Evolutionary conservation across 495 filamentous ascomycete genomes (phyloP).

Genomic region (Neurospora sp.): DNA sequence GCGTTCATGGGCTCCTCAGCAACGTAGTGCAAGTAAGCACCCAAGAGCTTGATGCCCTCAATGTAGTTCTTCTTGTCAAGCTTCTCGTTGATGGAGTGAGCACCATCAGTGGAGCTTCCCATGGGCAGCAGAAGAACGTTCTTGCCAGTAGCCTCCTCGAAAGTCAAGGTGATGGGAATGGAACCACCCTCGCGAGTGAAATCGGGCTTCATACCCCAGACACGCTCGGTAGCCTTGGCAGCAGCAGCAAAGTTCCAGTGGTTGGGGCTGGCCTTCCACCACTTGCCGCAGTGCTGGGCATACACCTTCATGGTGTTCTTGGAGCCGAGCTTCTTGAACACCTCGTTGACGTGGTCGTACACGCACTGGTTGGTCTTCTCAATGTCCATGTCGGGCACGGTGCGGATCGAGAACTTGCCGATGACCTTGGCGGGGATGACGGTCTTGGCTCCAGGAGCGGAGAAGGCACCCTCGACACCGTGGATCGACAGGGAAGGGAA

Average conservation of each 20-base stretch:
- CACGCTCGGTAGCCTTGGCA: conserved; percentile 81
- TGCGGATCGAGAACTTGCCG: conserved; percentile 96
- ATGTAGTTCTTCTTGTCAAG: conserved; percentile 95
- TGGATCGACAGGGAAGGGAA: conserved; percentile 93
- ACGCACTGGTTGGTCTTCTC: conserved; percentile 77
- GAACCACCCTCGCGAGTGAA: conserved; percentile 94
- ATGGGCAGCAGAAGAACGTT: conserved; percentile 93
- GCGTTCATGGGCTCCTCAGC: conserved; percentile 65
- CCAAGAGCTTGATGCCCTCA: conserved; percentile 91
- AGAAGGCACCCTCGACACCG: conserved; percentile 93
- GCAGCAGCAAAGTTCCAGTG: conserved; percentile 98
- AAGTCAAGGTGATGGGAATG: conserved; percentile 93
- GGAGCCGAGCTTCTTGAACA: conserved; percentile 71
- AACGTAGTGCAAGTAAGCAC: conserved; percentile 94
- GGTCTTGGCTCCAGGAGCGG: conserved; percentile 87
- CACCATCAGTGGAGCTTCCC: conserved; percentile 93
- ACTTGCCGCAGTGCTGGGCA: conserved; percentile 83
- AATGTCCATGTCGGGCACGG: conserved; percentile 95
- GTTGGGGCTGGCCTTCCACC: conserved; percentile 95
- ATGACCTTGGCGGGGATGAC: conserved; percentile 96
- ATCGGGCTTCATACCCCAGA: conserved; percentile 88
- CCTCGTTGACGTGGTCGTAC: conserved; percentile 63
- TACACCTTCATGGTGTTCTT: conserved; percentile 83
- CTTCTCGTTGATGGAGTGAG: conserved; percentile 97
- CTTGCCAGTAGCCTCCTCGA: conserved; percentile 97